phyloP scores from a whole-genome alignment of 139 green algal genomes.

The Coccomyxa sp. region DNA sequence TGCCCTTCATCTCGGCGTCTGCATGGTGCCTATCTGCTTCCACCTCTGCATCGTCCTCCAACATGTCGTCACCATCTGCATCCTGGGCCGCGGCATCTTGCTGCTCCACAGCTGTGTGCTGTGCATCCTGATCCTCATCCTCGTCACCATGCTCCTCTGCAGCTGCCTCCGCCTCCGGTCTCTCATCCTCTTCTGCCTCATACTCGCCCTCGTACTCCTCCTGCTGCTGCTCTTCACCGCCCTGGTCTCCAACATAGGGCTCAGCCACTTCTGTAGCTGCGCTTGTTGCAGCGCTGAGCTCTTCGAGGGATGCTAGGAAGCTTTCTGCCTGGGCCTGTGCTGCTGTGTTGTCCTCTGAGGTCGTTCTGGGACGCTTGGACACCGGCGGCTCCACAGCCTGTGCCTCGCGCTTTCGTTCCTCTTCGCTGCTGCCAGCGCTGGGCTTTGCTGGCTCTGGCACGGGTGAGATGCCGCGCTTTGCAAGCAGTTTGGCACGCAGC shows the following conservation, averaged over 20 bases:
- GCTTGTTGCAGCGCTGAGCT: no score
- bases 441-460: no score
- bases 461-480: no score
- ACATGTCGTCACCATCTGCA: neutral
- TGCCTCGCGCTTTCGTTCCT: no score
- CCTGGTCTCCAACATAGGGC: neutral
- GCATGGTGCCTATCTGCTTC: no score
- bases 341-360: neutral
- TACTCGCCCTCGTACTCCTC: neutral
- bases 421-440: no score
- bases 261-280: no score
- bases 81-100: neutral
- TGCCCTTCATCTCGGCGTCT: no score
- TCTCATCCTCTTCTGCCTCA: neutral
- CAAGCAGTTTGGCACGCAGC: no score
- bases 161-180: neutral
- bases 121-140: neutral
- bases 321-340: neutral
- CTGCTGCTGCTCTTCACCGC: neutral
- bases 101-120: neutral
- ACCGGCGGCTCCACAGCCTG: no score
- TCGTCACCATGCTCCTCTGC: neutral
- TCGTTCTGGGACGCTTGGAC: neutral
- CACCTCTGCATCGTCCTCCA: no score
- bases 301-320: neutral